Base-by-base conservation (phyloP, 2,329 filamentous ascomycete species). In the Xylariaceae sp. region DNA sequence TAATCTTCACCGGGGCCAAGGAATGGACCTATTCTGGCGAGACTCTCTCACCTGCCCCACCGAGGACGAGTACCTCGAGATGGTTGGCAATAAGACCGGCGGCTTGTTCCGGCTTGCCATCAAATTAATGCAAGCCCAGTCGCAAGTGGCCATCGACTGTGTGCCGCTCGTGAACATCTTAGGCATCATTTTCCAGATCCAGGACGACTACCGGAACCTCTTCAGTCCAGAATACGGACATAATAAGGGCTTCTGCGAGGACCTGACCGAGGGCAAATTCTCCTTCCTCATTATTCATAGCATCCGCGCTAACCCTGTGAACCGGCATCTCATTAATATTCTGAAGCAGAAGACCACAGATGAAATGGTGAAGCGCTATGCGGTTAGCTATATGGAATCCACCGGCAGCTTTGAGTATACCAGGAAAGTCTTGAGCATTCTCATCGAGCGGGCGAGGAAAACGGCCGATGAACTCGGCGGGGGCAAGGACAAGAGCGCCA, bases 201-300 rank as follows among this genome's bases (percentile, higher is more conserved):
- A 89, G 67, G 90, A 93, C 77, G 94, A 99, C 80, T 96, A 96
- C 77, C 86, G 92, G 74, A 97, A 97, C 73, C 85, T 99, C 49
- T 83, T 82, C 35, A 84, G 81, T 15, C 78, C 77, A n/a, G 81
- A 86, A 69, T 97, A 97, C 78, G 87, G 86, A 44, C 80, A 88
- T 64, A 93, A 96, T 74, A 97, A 97, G 78, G 94, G 93, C 53
- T 83, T 96, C 67, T 96, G 90, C 74, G 93, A 97, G 77, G 94
- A 97, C 75, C 77, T 97, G 67, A 97, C 92, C 0, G 94, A 97
- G 77, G 93, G 93, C 64, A 97, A 97, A 80, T 97, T 97, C 78
- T 93, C 88, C 30, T 97, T 97, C 73, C 92, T 92, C 47, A 87
- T 97, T 69, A 96, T 97, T 69, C 93, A 97, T 77, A 88, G 89